phyloP scores from a whole-genome alignment of 768 basidiomycete species.

The Macrolepiota fuliginosa region DNA sequence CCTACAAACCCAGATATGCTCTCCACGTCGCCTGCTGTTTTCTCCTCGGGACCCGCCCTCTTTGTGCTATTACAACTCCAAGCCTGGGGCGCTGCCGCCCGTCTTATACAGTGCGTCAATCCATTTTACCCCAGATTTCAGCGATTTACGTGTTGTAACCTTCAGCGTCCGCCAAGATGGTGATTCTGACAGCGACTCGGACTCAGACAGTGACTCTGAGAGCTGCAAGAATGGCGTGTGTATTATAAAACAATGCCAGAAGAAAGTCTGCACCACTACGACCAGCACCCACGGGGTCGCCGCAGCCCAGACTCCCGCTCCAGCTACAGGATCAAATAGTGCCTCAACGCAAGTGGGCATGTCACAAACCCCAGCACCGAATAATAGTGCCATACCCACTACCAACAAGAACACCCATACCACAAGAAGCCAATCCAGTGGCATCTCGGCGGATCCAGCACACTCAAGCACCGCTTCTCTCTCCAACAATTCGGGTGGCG shows the following conservation, averaged over 20 bases:
- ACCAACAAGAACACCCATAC: not conserved
- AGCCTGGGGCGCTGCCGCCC: not conserved
- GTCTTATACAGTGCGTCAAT: not conserved
- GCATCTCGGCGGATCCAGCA: constrained; percentile 1
- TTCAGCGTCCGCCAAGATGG: not conserved
- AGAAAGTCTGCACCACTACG: constrained; percentile 1
- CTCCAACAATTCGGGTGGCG: not conserved
- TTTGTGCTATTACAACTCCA: constrained; percentile 6
- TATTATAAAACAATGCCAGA: constrained; percentile 1
- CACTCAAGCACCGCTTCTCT: not conserved
- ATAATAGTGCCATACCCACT: not conserved
- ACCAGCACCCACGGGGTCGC: not conserved
- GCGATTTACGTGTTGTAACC: not conserved
- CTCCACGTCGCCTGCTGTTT: not conserved
- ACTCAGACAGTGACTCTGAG: constrained; percentile 12
- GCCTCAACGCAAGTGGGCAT: not conserved
- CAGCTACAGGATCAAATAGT: not conserved
- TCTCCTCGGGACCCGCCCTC: not conserved
- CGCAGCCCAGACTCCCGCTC: constrained; percentile 1
- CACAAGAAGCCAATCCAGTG: not conserved
- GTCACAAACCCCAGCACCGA: not conserved
- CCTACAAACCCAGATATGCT: not conserved
- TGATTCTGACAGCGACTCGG: constrained; percentile 13
- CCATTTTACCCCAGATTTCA: no score
- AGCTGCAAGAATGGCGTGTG: constrained; percentile 6